A percentile compares a stretch with the other conserved stretches of the same genome.
phyloP scores from a whole-genome alignment of 1,284 basidiomycete genomes.

The Sporisorium iseilematis-ciliati region DNA sequence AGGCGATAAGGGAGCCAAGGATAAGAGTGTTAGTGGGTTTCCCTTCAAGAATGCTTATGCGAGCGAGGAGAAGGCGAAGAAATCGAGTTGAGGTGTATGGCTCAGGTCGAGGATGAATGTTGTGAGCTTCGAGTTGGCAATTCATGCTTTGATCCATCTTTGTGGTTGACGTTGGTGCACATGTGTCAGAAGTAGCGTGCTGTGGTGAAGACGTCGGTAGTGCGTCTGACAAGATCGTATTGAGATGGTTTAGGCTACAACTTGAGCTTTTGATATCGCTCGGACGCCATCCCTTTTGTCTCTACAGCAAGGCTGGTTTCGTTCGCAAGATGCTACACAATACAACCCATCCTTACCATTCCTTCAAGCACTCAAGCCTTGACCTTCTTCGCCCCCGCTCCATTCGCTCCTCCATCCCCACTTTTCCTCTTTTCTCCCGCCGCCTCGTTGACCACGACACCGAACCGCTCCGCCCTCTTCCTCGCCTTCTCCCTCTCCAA shows the following conservation, averaged over 20 bases:
- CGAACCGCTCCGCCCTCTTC: conserved; percentile 61
- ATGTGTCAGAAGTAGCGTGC: no score
- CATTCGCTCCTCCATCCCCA: neutral
- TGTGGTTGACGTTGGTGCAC: no score
- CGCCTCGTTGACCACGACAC: conserved; percentile 22
- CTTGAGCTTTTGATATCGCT: no score
- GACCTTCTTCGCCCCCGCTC: conserved; percentile 22
- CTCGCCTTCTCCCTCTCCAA: conserved; percentile 51
- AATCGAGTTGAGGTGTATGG: conserved; percentile 28
- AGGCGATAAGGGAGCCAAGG: conserved; percentile 32
- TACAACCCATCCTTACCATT: neutral
- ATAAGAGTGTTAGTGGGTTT: conserved; percentile 69
- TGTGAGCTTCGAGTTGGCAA: no score
- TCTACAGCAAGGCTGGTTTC: no score
- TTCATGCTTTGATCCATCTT: no score
- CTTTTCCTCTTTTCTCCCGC: conserved; percentile 52
- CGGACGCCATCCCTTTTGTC: no score
- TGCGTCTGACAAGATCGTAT: no score
- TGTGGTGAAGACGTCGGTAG: no score
- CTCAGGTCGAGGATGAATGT: no score
- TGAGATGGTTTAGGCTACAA: no score
- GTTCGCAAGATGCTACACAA: neutral
- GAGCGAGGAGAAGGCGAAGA: conserved; percentile 39
- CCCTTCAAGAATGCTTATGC: conserved; percentile 55
- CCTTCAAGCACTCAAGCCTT: conserved; percentile 11